Conservation (phyloP, 208 protist species). For the Balamuthia mandrillaris region DNA sequence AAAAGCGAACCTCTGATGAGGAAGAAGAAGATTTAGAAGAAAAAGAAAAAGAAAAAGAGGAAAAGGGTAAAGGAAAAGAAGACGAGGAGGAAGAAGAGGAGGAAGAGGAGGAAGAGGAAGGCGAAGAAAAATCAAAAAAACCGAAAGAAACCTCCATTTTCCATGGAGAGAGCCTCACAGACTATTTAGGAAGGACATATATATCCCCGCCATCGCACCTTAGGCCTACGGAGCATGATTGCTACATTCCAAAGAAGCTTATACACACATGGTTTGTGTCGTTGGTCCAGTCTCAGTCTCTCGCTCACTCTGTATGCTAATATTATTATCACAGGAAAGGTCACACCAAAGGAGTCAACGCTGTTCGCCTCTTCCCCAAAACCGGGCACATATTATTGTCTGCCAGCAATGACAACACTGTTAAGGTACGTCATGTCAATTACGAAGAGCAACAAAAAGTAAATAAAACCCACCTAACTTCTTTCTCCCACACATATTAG, state of each 20-base stretch:
- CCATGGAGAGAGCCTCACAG: not conserved
- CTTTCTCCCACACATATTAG: not conserved
- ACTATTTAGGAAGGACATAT: not conserved
- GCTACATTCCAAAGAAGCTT: not conserved
- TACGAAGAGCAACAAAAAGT: conserved; percentile 2
- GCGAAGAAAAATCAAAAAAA: not conserved
- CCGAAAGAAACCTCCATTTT: not conserved
- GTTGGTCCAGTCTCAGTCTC: not conserved
- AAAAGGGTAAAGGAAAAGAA: not conserved
- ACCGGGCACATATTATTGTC: conserved; percentile 90
- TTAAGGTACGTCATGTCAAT: conserved; percentile 43
- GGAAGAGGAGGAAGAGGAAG: not conserved
- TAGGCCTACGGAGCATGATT: not conserved
- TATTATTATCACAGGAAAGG: conserved; percentile 52
- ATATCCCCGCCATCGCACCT: not conserved
- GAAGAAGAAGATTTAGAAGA: conserved; percentile 30
- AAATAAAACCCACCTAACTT: too few species aligned
- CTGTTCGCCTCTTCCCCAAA: conserved; percentile 85
- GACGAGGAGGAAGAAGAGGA: not conserved
- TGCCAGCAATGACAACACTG: conserved; percentile 76
- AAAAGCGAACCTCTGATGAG: not conserved
- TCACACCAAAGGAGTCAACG: conserved; percentile 78
- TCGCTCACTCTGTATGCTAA: not conserved
- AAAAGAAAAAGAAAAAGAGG: conserved; percentile 1
- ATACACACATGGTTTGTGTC: not conserved